Conservation (phyloP, 257 asterid genomes). For the Plantago ovata region DNA sequence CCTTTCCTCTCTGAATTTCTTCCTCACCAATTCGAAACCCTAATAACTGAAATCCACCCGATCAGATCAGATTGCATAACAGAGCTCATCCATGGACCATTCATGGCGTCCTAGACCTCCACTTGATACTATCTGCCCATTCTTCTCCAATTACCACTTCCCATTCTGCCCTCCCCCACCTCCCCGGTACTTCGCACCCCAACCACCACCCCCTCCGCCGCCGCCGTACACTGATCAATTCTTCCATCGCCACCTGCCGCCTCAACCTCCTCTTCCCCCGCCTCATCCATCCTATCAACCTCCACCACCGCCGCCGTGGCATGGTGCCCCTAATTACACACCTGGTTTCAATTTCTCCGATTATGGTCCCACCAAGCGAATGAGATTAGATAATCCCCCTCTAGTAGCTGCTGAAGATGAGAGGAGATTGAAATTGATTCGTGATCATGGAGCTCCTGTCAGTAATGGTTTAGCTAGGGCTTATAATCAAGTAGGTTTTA, state of each 20-base stretch:
- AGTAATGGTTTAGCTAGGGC: conserved; percentile 23
- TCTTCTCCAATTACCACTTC: conserved; percentile 56
- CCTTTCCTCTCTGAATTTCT: no score
- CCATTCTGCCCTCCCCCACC: conserved; percentile 63
- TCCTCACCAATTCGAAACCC: no score
- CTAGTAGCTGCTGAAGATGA: conserved; percentile 60
- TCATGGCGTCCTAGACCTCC: no score
- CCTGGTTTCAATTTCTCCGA: conserved; percentile 31
- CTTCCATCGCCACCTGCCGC: no score
- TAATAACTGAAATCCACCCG: no score
- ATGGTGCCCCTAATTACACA: conserved; percentile 34
- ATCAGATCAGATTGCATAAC: no score
- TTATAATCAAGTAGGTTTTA: no score
- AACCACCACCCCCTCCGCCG: conserved; percentile 45
- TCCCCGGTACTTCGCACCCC: conserved; percentile 34
- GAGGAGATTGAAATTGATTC: conserved; percentile 72
- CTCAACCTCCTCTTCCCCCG: conserved; percentile 37
- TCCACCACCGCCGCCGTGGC: conserved; percentile 27
- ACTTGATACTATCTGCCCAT: conserved; percentile 56
- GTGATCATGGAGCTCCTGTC: conserved; percentile 63
- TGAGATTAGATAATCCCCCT: no score
- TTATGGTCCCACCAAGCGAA: no score
- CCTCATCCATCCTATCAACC: conserved; percentile 39
- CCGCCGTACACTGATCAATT: conserved; percentile 25
- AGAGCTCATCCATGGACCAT: no score